Percentiles rank a stretch among this genome's conserved stretches.
These are phyloP conservation scores for Litsea cubeba DNA, from an alignment of 164 flowering plant genomes.

Conservation along the genomic window DNA sequence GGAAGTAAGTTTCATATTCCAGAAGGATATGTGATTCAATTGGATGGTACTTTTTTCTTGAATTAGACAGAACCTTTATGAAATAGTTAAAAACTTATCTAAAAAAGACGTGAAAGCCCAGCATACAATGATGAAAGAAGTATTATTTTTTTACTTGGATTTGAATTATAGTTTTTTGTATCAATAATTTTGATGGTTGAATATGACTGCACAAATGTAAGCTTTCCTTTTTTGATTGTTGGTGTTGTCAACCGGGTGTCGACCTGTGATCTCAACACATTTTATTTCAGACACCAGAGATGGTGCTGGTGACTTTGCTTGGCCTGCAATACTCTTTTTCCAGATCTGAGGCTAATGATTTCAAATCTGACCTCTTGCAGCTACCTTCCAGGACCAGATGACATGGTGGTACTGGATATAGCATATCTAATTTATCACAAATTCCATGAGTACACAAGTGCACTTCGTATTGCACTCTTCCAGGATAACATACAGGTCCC, in stretches of 20 bases:
- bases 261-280: background rate
- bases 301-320: background rate
- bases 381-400: conserved; percentile 98
- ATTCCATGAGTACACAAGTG: conserved; percentile 74
- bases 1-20: background rate
- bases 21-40: background rate
- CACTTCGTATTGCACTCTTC: conserved; percentile 83
- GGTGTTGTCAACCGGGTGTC: background rate
- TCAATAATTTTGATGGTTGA: no score
- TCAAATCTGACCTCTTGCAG: conserved; percentile 38
- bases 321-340: background rate
- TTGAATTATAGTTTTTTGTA: no score
- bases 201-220: no score
- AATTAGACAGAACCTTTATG: no score
- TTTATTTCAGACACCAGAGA: background rate
- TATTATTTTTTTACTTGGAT: no score
- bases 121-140: no score
- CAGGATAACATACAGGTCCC: conserved; percentile 81
- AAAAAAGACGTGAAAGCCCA: no score
- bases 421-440: conserved; percentile 80
- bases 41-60: no score
- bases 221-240: background rate
- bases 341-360: background rate
- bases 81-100: no score
- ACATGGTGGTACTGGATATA: conserved; percentile 75